Evolutionary conservation across 129 eudicot genomes (phyloP).

Genomic region (Glebionis coronaria): DNA sequence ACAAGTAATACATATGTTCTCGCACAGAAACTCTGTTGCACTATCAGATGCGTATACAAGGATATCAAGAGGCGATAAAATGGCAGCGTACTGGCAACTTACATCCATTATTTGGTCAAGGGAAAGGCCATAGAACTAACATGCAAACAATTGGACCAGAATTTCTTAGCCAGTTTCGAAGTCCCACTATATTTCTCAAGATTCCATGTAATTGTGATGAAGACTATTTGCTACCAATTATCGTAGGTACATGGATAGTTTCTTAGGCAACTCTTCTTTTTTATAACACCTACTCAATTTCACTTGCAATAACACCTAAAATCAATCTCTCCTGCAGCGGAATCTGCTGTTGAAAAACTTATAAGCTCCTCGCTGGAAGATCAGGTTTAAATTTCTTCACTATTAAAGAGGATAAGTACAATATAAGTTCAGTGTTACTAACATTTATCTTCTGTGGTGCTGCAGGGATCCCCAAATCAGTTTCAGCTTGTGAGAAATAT

Average conservation of each 20-base stretch:
- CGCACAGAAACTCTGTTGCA: slow-evolving; percentile 62
- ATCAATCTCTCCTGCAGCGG: slow-evolving; percentile 44
- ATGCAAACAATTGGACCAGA: slow-evolving; percentile 44
- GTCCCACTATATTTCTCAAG: slow-evolving; percentile 74
- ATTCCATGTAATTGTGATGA: slow-evolving; percentile 80
- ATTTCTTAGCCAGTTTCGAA: slow-evolving; percentile 52
- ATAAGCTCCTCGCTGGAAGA: slow-evolving; percentile 61
- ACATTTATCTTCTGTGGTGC: slow-evolving; percentile 19
- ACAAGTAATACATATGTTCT: not conserved
- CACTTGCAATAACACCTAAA: slow-evolving; percentile 5
- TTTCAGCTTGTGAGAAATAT: slow-evolving; percentile 60
- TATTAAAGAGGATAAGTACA: slow-evolving; percentile 4
- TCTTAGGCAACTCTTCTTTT: slow-evolving; percentile 3
- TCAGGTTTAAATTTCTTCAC: slow-evolving; percentile 35
- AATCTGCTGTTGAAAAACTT: slow-evolving; percentile 62
- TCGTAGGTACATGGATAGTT: slow-evolving; percentile 49
- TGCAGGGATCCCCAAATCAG: slow-evolving; percentile 61
- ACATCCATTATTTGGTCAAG: slow-evolving; percentile 38
- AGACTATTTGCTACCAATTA: slow-evolving; percentile 70
- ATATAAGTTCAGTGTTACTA: not conserved
- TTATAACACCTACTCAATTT: not conserved
- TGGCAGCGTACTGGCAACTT: slow-evolving; percentile 39
- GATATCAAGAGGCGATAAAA: slow-evolving; percentile 51
- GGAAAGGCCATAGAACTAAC: slow-evolving; percentile 38
- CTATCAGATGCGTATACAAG: slow-evolving; percentile 54